Conservation (phyloP, 164 flowering plant species). For the Annona squamosa region DNA sequence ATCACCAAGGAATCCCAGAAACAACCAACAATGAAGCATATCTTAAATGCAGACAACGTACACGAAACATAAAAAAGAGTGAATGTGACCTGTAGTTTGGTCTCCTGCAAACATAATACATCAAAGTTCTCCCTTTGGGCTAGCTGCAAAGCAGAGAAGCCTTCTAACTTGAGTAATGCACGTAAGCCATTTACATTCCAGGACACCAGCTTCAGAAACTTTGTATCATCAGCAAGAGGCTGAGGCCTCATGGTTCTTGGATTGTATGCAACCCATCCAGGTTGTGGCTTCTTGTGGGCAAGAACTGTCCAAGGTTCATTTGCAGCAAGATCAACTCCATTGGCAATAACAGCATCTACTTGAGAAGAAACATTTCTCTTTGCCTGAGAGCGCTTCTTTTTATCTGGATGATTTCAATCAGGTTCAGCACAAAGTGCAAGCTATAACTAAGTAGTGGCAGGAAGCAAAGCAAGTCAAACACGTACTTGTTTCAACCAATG, state of each 20-base stretch:
- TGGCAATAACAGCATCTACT: slow-evolving; percentile 15
- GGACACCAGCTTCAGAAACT: slow-evolving; percentile 59
- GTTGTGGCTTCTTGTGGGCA: slow-evolving; percentile 91
- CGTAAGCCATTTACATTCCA: slow-evolving; percentile 98
- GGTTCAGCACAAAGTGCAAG: neutral
- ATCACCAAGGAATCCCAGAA: no score
- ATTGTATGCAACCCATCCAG: slow-evolving; percentile 84
- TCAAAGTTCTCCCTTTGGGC: slow-evolving; percentile 87
- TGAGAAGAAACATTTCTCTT: slow-evolving; percentile 20
- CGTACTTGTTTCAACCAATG: slow-evolving; percentile 20
- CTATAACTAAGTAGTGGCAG: neutral
- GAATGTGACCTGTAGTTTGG: slow-evolving; percentile 79
- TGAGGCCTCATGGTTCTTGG: slow-evolving; percentile 81
- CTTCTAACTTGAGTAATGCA: slow-evolving; percentile 65
- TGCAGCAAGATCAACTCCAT: slow-evolving; percentile 14
- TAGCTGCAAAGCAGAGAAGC: slow-evolving; percentile 59
- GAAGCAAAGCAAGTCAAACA: slow-evolving; percentile 21
- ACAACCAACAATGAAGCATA: no score
- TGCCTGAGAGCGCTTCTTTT: slow-evolving; percentile 8
- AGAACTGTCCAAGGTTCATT: slow-evolving; percentile 82
- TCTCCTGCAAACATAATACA: slow-evolving; percentile 90
- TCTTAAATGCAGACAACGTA: neutral
- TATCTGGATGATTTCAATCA: slow-evolving; percentile 22
- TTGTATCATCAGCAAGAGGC: slow-evolving; percentile 40
- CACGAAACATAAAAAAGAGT: neutral